Evolutionary conservation across 257 asterid genomes (phyloP), one percentile per base, ranked within the genome.

Genomic region (Cordia subcordata): DNA sequence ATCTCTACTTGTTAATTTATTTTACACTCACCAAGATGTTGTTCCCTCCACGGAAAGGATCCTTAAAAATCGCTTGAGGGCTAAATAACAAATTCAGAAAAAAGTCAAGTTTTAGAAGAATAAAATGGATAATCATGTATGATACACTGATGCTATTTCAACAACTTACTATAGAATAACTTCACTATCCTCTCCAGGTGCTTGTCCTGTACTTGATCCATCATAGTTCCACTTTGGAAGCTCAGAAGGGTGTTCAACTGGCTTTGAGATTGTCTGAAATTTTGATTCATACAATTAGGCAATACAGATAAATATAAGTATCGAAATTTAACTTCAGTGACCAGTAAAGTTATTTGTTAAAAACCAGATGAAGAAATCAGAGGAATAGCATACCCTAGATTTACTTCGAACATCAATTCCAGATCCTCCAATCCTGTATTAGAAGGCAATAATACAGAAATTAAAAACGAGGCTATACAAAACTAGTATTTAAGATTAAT

Each of bases 141-240:
- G 13, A 33, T 11, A 21, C 42, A 2, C 16, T 27, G 53, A 57
- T 13, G 57, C 46, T 22, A 27, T 51, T 23, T 18, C 13, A 35
- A 54, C 23, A 5, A n/a, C 83, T 84, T 88, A 92, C 98, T 92
- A 92, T 78, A 92, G 78, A 66, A 92, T 88, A 68, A 88, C 98
- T 92, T 88, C 98, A 81, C 98, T 92, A 32, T 92, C 98, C 67
- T 88, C 94, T 60, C 96, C 98, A 11, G 96, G 96, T 59, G 98
- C 98, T 68, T 92, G 99, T 65, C 99, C 99, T 15, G 96, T 92
- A 68, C 99, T 92, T 15, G 99, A 92, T 72, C 99, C 99, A 65
- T 92, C 99, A 44, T 86, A 92, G 81, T 92, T 92, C 99, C 96
- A 92, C 73, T 86, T 92, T 33, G 99, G 99, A 60, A 92, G 96